Percentiles rank a stretch among this genome's conserved stretches.
These are phyloP conservation scores for Xerocomus cyaneibrunnescens DNA, from an alignment of 1,284 basidiomycete species.

Conservation along the genomic window DNA sequence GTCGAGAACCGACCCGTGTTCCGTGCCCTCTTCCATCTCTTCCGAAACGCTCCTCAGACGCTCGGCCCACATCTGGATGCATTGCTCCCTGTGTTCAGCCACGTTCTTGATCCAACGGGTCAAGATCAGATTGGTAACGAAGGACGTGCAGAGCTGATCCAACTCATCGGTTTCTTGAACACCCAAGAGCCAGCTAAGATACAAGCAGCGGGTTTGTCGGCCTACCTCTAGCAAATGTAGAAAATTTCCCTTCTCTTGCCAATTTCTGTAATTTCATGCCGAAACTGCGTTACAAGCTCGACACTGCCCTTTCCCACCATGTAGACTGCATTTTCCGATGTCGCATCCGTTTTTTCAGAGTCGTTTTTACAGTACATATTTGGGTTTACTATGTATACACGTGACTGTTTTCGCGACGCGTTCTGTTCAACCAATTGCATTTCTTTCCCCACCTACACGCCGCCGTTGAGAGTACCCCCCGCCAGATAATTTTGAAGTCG, in stretches of 20 bases:
- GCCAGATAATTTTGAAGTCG: slow-evolving; percentile 26
- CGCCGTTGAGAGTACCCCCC: slow-evolving; percentile 5
- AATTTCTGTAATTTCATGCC: background rate
- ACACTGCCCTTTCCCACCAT: slow-evolving; percentile 7
- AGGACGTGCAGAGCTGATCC: slow-evolving; percentile 71
- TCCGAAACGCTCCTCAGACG: slow-evolving; percentile 70
- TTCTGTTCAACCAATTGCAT: slow-evolving; percentile 15
- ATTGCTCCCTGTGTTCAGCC: slow-evolving; percentile 80
- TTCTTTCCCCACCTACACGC: slow-evolving; percentile 11
- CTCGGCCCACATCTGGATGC: slow-evolving; percentile 81
- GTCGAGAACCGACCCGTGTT: slow-evolving; percentile 92
- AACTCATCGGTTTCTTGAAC: slow-evolving; percentile 76
- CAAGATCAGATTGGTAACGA: slow-evolving; percentile 80
- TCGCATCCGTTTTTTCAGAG: slow-evolving; percentile 10
- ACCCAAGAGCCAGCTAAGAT: slow-evolving; percentile 72
- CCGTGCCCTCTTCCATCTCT: slow-evolving; percentile 87
- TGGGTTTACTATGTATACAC: slow-evolving; percentile 18
- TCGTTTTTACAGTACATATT: slow-evolving; percentile 6
- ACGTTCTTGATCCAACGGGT: slow-evolving; percentile 76
- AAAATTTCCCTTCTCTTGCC: background rate
- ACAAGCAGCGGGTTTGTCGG: slow-evolving; percentile 66
- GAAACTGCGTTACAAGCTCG: background rate
- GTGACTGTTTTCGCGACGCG: slow-evolving; percentile 30
- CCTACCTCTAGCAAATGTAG: slow-evolving; percentile 45
- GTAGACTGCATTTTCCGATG: slow-evolving; percentile 26